Evolutionary conservation across 495 filamentous ascomycete genomes (phyloP).

Genomic region (Podospora sp.): DNA sequence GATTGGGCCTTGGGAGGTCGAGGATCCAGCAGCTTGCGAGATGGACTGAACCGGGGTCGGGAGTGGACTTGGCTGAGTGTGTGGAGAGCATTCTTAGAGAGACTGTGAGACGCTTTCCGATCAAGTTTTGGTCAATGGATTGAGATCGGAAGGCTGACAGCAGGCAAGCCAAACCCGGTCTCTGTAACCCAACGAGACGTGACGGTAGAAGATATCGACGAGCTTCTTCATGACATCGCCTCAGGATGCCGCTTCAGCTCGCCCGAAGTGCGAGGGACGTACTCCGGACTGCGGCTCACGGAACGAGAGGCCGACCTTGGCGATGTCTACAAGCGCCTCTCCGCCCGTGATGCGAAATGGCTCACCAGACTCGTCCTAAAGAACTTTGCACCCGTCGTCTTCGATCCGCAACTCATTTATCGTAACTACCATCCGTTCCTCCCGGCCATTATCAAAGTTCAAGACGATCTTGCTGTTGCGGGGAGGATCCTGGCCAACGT

Average conservation of each 20-base stretch:
- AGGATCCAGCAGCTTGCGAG: conserved; percentile 62
- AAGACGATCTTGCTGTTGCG: conserved; percentile 53
- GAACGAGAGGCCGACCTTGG: conserved; percentile 54
- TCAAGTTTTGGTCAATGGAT: neutral
- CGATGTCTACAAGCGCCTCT: conserved; percentile 60
- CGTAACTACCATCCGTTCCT: conserved; percentile 59
- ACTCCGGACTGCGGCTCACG: conserved; percentile 31
- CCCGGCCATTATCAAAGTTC: conserved; percentile 66
- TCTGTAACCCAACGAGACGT: conserved; percentile 46
- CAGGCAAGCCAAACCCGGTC: conserved; percentile 41
- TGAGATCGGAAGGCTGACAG: conserved; percentile 17
- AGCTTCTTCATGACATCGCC: conserved; percentile 63
- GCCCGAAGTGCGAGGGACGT: conserved; percentile 58
- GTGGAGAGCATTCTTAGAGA: conserved; percentile 66
- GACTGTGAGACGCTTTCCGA: conserved; percentile 54
- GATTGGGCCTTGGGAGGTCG: conserved; percentile 60
- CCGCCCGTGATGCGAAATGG: conserved; percentile 83
- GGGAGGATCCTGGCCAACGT: conserved; percentile 34
- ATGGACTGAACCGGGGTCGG: conserved; percentile 58
- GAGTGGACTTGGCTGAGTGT: conserved; percentile 69
- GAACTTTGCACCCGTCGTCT: conserved; percentile 63
- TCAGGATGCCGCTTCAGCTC: conserved; percentile 69
- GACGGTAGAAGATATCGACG: conserved; percentile 76
- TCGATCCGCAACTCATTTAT: conserved; percentile 48
- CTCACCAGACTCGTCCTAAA: conserved; percentile 82